Base-by-base conservation (phyloP, 768 basidiomycete genomes). In the Lentinula sp. region DNA sequence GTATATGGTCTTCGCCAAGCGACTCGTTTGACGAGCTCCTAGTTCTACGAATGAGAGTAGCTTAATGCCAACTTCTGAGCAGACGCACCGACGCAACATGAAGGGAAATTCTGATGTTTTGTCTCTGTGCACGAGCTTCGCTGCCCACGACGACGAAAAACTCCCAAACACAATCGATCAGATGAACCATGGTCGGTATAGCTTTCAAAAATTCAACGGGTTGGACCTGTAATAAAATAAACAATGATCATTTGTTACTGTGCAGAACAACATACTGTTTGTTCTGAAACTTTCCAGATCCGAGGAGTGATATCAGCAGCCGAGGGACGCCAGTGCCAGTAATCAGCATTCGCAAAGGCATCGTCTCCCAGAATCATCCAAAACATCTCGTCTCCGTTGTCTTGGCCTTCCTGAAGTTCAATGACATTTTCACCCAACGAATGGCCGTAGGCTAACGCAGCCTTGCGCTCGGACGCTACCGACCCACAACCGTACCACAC, bases 401-500 rank as follows among this genome's bases (percentile, higher is more conserved):
- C 79, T 65, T 83, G 81, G n/a, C 84, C 83, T 66, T 93, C 89
- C 1, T 71, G 63, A 8, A 93, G 78, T 63, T 89, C 87, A 6
- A 81, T 72, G 18, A 86, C 73, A 15, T 68, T 68, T 6, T 71
- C 71, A 4, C 73, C 69, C 51, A 91, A 73, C 5, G 69, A 72
- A 35, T 74, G 73, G 2, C 83, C 88, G 69, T 93, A 93, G 61
- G 75, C 70, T 16, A 82, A 64, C 0, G 90, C 89, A 5, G 85
- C 88, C 34, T 76, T 65, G 60, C 84, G 81, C 71, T 94, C 92
- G 35, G 65, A 63, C 5, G 75, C 50, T 13, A 76, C 76, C 2
- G 91, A 86, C 28, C 92, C 92, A 57, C 82, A 77, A 3, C 92
- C 92, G 69, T 92, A 78, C 92, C 93, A 94, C 37, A 93, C 83